Conservation (phyloP, 192 early-diverging fungal genomes). For the Linnemannia hyalina region DNA sequence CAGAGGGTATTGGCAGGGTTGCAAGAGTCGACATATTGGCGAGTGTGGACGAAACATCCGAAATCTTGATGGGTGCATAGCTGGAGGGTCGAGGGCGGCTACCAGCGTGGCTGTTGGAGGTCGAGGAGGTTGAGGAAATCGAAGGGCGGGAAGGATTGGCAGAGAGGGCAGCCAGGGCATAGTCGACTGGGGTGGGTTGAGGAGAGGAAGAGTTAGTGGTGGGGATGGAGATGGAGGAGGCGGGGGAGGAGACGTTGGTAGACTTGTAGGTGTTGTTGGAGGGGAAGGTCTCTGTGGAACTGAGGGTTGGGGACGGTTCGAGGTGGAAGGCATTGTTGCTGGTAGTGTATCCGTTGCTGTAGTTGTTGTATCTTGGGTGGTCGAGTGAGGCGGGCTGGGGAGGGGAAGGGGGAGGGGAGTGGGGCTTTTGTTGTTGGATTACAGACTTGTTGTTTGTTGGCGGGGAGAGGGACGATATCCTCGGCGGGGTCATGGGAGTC, state of each 20-base stretch:
- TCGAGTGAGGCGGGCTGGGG: slow-evolving; percentile 4
- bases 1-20: slow-evolving; percentile 41
- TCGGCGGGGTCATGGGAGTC: slow-evolving; percentile 42
- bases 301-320: slow-evolving; percentile 40
- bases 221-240: slow-evolving; percentile 35
- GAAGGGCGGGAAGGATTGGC: slow-evolving; percentile 21
- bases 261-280: slow-evolving; percentile 4
- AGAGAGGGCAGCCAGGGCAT: slow-evolving; percentile 26
- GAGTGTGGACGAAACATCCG: slow-evolving; percentile 38
- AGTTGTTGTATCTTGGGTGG: slow-evolving; percentile 2
- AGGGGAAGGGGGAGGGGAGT: slow-evolving; percentile 28
- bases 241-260: slow-evolving; percentile 28
- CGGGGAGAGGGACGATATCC: slow-evolving; percentile 36
- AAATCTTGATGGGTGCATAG: slow-evolving; percentile 48
- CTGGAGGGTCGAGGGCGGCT: slow-evolving; percentile 46
- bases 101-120: not conserved
- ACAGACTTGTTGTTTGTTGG: not conserved
- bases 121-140: slow-evolving; percentile 24
- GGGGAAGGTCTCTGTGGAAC: slow-evolving; percentile 34
- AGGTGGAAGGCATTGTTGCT: slow-evolving; percentile 15
- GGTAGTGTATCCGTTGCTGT: slow-evolving; percentile 12
- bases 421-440: not conserved
- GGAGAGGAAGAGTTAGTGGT: not conserved
- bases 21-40: slow-evolving; percentile 48
- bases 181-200: slow-evolving; percentile 22